phyloP scores from a whole-genome alignment of 139 green algal species.

The Chlorella sp. region DNA sequence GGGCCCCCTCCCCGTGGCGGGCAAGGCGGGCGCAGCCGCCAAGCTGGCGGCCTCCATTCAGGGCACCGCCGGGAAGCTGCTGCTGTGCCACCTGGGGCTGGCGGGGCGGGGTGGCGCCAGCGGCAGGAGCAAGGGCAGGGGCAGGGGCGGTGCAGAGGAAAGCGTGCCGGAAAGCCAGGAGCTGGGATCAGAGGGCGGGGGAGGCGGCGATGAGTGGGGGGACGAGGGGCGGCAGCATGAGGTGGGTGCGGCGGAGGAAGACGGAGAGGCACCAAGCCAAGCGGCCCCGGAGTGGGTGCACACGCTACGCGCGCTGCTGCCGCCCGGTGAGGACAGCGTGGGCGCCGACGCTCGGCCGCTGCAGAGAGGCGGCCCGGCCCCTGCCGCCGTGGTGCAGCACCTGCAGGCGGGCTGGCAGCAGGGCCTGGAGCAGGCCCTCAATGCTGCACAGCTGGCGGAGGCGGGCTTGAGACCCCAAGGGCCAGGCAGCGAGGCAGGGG shows the following conservation, averaged over 20 bases:
- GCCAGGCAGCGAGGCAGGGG: not conserved
- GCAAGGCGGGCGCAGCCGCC: not conserved
- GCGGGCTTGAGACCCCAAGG: not conserved
- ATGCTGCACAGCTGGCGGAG: not conserved
- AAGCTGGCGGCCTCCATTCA: not conserved
- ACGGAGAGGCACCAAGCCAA: too few relatives aligned
- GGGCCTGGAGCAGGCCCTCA: not conserved
- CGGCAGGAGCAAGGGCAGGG: too few relatives aligned
- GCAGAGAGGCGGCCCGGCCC: not conserved
- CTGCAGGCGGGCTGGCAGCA: not conserved
- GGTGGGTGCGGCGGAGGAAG: not conserved
- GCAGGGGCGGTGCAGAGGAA: not conserved
- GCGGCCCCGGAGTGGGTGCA: not conserved
- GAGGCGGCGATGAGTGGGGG: not conserved
- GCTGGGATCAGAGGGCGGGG: too few relatives aligned
- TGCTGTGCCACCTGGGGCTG: not conserved
- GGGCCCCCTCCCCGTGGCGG: not conserved
- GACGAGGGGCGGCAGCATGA: not conserved
- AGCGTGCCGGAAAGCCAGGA: not conserved
- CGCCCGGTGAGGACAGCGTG: not conserved
- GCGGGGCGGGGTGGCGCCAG: not conserved
- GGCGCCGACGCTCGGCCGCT: not conserved
- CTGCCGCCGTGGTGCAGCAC: not conserved
- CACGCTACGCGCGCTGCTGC: not conserved
- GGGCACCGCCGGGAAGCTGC: conserved; percentile 2